These are phyloP conservation scores for Phalaenopsis equestris DNA, from an alignment of 106 monocot species.

Conservation along the genomic window DNA sequence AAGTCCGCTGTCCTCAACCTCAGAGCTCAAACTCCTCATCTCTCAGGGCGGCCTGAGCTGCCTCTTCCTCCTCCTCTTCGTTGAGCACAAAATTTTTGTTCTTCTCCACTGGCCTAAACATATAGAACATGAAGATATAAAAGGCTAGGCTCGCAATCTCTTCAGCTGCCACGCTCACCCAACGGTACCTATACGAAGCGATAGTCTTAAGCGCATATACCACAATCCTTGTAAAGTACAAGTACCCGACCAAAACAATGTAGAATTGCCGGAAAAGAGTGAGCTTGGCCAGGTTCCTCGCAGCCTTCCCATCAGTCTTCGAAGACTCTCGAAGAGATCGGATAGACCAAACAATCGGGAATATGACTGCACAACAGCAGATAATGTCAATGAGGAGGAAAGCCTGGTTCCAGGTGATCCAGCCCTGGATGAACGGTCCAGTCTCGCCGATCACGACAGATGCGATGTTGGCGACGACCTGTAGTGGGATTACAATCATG, in stretches of 20 bases:
- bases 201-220: constrained; percentile 81
- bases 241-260: constrained; percentile 74
- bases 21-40: constrained; percentile 91
- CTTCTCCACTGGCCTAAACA: constrained; percentile 84
- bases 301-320: constrained; percentile 93
- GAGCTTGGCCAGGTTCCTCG: constrained; percentile 74
- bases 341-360: constrained; percentile 94
- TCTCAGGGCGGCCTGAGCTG: constrained; percentile 51
- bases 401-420: constrained; percentile 83
- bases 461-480: constrained; percentile 80
- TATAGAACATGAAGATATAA: constrained; percentile 78
- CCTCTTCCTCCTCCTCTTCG: constrained; percentile 92
- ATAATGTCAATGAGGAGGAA: constrained; percentile 73
- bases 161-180: constrained; percentile 76
- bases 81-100: constrained; percentile 78
- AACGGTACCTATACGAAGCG: constrained; percentile 67
- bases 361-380: constrained; percentile 84
- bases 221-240: constrained; percentile 93
- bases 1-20: background rate
- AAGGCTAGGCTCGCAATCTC: constrained; percentile 63
- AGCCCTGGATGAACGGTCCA: constrained; percentile 68
- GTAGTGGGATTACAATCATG: constrained; percentile 86
- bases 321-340: constrained; percentile 69
- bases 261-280: constrained; percentile 88
- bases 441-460: constrained; percentile 85